These are phyloP conservation scores for Botrytis medusae DNA, from an alignment of 2,329 filamentous ascomycete genomes.

Conservation along the genomic window DNA sequence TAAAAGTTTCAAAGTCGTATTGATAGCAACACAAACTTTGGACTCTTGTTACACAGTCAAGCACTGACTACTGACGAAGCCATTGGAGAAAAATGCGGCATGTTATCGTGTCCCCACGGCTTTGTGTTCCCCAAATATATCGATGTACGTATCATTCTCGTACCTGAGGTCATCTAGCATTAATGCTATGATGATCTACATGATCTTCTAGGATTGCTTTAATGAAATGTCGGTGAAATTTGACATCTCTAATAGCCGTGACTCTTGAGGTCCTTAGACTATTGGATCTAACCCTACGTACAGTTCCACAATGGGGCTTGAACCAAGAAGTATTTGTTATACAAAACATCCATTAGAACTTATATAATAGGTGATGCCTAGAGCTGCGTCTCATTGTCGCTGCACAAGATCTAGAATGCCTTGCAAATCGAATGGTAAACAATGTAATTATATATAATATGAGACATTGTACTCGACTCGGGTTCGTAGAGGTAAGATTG, in stretches of 20 bases:
- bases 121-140: neutral
- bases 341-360: neutral
- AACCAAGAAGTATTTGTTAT: neutral
- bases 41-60: neutral
- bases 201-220: neutral
- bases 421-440: neutral
- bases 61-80: neutral
- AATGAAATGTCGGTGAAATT: slow-evolving; percentile 11
- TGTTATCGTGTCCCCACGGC: neutral
- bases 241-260: neutral
- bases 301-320: neutral
- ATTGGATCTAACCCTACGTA: neutral
- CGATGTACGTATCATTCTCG: neutral
- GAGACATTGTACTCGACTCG: neutral
- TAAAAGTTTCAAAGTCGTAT: neutral
- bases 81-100: neutral
- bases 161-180: neutral
- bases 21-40: neutral
- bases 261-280: neutral
- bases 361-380: slow-evolving; percentile 1
- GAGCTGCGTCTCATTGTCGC: slow-evolving; percentile 8
- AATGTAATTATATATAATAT: neutral
- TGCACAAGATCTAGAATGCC: neutral
- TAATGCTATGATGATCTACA: slow-evolving; percentile 1
- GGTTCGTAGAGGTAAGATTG: slow-evolving; percentile 7